Base-by-base conservation (phyloP, 2,329 filamentous ascomycete species). In the Stagonosporopsis vannaccii region DNA sequence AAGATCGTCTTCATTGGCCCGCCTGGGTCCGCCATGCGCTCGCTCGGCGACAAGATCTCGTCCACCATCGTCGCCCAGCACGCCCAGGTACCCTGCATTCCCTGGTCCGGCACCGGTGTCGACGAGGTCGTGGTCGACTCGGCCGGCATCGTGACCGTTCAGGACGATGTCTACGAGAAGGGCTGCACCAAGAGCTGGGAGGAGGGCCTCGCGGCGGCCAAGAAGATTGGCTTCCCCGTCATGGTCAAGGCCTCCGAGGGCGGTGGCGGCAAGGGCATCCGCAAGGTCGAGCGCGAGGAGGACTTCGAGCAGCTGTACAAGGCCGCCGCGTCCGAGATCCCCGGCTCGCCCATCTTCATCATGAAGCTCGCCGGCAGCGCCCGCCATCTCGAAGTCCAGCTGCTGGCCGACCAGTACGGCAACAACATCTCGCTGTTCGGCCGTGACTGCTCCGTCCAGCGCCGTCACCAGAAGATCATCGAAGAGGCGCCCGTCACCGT, bases 221-320 rank as follows among this genome's bases (percentile, higher is more conserved):
- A 86, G 76, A 85, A 91, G 73, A 99, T 99, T 76, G 95, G 95
- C 66, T 99, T 99, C 82, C 95, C 95, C 15, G 90, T 99, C 82
- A 99, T 99, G 95, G 92, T 99, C 78, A 99, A 99, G 84, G 95
- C 95, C n/a, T 98, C 95, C 2, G 95, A 99, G 82, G 95, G 95
- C 81, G 95, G 95, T 81, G 95, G 95, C 81, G 95, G 95, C 76
- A 99, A 99, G 84, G 95, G 95, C 85, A 99, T 99, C 75, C 92
- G 96, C 76, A 97, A 98, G 81, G 95, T 95, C 66, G 84, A 91
- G 60, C 83, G 83, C 59, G 93, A 97, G 76, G 89, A 94, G 37
- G 88, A 90, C 61, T 99, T 99, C 71, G 84, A 90, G 74, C 83
- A 84, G 67, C 83, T 98, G 41, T 99, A 98, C 85, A 95, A 96